Base-by-base conservation (phyloP, 257 asterid genomes). In the Asclepias syriaca region DNA sequence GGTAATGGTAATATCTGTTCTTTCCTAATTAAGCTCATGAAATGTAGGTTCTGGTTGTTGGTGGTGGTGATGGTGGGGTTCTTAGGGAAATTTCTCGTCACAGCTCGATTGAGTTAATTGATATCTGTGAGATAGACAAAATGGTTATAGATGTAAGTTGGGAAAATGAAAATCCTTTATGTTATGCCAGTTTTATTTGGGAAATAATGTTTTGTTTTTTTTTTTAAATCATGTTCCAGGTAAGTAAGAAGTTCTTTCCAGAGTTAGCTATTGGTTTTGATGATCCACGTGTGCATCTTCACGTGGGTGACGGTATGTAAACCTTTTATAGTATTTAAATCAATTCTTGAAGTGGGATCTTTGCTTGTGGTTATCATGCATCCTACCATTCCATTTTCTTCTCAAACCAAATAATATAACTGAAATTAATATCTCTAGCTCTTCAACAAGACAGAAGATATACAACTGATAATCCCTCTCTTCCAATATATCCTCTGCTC, bases 41-140 rank as follows among this genome's bases (percentile, higher is more conserved):
- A 63, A 67, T 72, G 79, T 89, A 95, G 98, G 98, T 95, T 84
- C 84, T 95, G 83, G 99, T 95, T 72, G 96, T 95, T 24, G 99
- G 99, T 69, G 99, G 99, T 21, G 99, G 99, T 82, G 99, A 95
- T 79, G 99, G 98, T 77, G 99, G 99, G 51, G 99, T 95, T 78
- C 96, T 92, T 68, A 82, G 96, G 78, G 99, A 95, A 83, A 82
- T 95, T 83, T 81, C 93, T 65, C 98, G 98, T 68, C 98, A 95
- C 79, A 82, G 84, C 82, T 90, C 99, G 69, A 97, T 95, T 82
- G 90, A 90, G 81, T 75, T 11, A 75, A 95, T 95, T 72, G 98
- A 95, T 82, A 95, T 95, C 69, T 95, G 99, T 69, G 99, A 95
- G 85, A 95, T 95, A 51, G 99, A 95, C 79, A 87, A 88, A 74